Percentiles rank a stretch among this genome's conserved stretches.
These are phyloP conservation scores for Trypanosoma lewisi DNA, from an alignment of 208 protist species.

Conservation along the genomic window DNA sequence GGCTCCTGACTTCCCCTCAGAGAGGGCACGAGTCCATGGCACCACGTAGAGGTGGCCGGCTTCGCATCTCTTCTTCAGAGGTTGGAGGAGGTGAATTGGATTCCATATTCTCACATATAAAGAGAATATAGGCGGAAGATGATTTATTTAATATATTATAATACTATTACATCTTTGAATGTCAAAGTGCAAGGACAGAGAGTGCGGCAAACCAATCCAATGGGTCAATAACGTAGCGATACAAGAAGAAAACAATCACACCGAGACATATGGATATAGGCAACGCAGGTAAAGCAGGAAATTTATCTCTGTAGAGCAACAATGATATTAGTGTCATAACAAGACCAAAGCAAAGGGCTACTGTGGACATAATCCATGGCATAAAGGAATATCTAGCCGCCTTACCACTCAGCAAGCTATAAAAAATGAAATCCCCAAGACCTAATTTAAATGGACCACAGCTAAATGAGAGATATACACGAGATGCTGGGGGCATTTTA, in stretches of 20 bases:
- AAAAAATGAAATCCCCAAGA: constrained; percentile 90
- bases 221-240: constrained; percentile 16
- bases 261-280: constrained; percentile 78
- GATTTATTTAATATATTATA: too few species aligned
- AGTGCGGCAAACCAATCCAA: constrained; percentile 27
- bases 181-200: constrained; percentile 22
- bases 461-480: constrained; percentile 5
- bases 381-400: constrained; percentile 50
- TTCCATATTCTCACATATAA: neutral
- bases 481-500: constrained; percentile 2
- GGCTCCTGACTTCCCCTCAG: too few species aligned
- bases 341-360: constrained; percentile 63
- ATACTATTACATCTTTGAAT: too few species aligned
- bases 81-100: too few species aligned
- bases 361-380: constrained; percentile 52
- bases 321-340: constrained; percentile 57
- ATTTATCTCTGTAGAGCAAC: constrained; percentile 36
- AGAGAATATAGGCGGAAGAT: too few species aligned
- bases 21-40: too few species aligned
- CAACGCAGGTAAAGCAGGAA: constrained; percentile 71
- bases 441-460: constrained; percentile 66
- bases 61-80: too few species aligned
- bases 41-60: too few species aligned
- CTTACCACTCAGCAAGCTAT: constrained; percentile 70
- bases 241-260: constrained; percentile 45